Percentiles rank a stretch among this genome's conserved stretches.
Conservation (phyloP, 441 rosid genomes). For the Gossypium davidsonii region DNA sequence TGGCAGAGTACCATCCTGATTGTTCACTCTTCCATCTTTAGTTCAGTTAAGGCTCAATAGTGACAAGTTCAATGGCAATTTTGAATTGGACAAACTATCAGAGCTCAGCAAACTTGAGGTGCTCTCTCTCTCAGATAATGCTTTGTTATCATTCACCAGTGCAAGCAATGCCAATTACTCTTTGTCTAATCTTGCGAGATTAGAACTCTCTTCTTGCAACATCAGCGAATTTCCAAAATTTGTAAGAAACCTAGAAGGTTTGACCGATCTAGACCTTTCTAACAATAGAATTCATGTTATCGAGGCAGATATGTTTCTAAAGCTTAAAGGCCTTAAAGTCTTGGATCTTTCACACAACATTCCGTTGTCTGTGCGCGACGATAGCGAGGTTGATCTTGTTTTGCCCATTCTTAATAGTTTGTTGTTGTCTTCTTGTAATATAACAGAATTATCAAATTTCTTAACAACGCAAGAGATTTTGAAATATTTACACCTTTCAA, state of each 20-base stretch:
- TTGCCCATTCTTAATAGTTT: not conserved
- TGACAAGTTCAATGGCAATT: not conserved
- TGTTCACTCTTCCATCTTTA: conserved; percentile 9
- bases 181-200: not conserved
- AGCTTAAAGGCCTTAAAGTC: not conserved
- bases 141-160: not conserved
- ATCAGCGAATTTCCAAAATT: not conserved
- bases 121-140: conserved; percentile 7
- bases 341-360: not conserved
- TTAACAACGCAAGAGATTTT: not conserved
- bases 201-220: not conserved
- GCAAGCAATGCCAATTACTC: not conserved
- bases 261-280: not conserved
- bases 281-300: not conserved
- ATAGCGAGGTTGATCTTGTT: not conserved
- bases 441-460: conserved; percentile 2
- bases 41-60: not conserved
- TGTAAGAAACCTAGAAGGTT: not conserved
- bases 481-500: not conserved
- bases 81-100: not conserved
- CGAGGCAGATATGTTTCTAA: not conserved
- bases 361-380: not conserved
- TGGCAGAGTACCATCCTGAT: conserved; percentile 1
- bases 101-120: not conserved
- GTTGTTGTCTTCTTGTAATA: conserved; percentile 7